Conservation (phyloP, 768 basidiomycete species). For the Lentinula aciculospora region DNA sequence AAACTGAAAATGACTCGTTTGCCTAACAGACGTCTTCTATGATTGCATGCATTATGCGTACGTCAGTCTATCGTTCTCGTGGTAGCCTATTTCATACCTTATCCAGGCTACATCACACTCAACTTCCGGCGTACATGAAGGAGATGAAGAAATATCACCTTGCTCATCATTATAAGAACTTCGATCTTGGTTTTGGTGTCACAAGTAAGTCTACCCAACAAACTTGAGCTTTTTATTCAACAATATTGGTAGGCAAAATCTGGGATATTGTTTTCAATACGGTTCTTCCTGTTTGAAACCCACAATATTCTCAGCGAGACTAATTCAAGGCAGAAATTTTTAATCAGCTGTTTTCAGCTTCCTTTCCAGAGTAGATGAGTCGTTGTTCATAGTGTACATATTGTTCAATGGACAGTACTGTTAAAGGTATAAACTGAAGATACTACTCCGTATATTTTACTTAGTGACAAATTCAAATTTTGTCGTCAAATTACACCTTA, state of each 20-base stretch:
- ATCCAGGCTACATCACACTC: constrained; percentile 75
- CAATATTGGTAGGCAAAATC: constrained; percentile 58
- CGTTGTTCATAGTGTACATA: too few relatives aligned
- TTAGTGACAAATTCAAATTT: too few relatives aligned
- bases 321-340: too few relatives aligned
- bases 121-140: constrained; percentile 76
- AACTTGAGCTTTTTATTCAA: not conserved
- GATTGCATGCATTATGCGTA: constrained; percentile 92
- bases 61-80: constrained; percentile 20
- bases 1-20: constrained; percentile 7
- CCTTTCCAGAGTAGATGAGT: too few relatives aligned
- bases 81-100: constrained; percentile 11
- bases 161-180: constrained; percentile 98
- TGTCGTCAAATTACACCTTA: too few relatives aligned
- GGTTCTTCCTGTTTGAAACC: constrained; percentile 48
- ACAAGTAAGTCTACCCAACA: constrained; percentile 49
- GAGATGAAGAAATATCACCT: constrained; percentile 98
- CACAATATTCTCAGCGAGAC: too few relatives aligned
- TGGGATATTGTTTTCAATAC: constrained; percentile 95
- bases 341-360: too few relatives aligned
- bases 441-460: too few relatives aligned
- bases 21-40: constrained; percentile 65
- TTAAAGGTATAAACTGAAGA: too few relatives aligned
- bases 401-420: too few relatives aligned
- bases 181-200: constrained; percentile 95